phyloP scores from a whole-genome alignment of 2,329 filamentous ascomycete genomes.

The Graphiopsis chlorocephala region DNA sequence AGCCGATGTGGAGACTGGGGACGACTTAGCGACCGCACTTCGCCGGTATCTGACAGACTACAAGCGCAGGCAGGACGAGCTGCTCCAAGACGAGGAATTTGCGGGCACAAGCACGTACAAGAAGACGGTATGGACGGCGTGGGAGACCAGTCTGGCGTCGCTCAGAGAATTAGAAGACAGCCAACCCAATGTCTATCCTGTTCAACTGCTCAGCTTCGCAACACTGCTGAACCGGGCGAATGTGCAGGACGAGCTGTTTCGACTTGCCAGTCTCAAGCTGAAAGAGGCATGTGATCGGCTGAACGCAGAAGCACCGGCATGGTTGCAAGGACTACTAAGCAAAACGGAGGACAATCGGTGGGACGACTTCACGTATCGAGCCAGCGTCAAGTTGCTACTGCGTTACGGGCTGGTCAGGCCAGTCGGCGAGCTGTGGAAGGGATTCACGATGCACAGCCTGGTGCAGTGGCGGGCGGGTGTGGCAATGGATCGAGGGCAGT shows the following conservation, averaged over 20 bases:
- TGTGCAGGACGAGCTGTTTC: background rate
- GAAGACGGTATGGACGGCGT: slow-evolving; percentile 1
- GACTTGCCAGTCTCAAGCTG: background rate
- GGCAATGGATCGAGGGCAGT: background rate
- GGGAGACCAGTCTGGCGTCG: background rate
- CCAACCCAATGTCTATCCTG: background rate
- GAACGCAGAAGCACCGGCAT: background rate
- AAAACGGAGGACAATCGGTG: background rate
- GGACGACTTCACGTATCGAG: background rate
- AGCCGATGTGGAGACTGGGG: background rate
- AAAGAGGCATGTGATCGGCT: background rate
- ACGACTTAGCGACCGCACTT: background rate
- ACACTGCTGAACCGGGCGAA: background rate
- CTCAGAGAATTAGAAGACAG: background rate
- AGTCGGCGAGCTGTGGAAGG: background rate
- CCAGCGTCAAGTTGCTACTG: background rate
- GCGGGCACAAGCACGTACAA: background rate
- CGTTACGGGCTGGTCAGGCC: background rate
- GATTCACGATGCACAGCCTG: slow-evolving; percentile 4
- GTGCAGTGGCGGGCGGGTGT: slow-evolving; percentile 10
- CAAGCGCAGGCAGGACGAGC: background rate
- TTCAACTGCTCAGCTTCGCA: background rate
- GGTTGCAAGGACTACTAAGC: background rate
- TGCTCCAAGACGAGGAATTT: background rate
- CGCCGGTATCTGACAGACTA: background rate